Evolutionary conservation across 805 yeast genomes (phyloP), one percentile per base, ranked within the genome.

Genomic region (Kluyveromyces nonfermentans): DNA sequence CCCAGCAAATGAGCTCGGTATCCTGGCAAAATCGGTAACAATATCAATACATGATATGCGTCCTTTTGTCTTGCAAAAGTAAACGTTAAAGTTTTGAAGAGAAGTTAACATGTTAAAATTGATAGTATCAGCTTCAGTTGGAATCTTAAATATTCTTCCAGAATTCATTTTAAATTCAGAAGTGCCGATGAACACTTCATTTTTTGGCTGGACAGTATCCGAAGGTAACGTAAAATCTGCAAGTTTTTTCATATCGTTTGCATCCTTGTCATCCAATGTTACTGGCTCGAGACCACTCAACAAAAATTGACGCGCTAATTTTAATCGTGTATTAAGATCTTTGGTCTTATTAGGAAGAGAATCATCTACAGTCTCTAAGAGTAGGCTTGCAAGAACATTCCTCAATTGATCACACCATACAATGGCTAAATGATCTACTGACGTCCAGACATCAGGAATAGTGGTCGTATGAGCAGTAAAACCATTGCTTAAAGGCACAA

Each of bases 321-420:
- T 44, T 84, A 89, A 80, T 56, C 96, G 69, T 31, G 70, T 63
- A 0, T 55, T 54, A 20, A 85, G 63, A 0, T 77, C 59, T 41
- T 68, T 66, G 0, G 93, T 84, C 51, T 74, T 76, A 8, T 54
- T 41, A 0, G 78, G 67, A 0, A 69, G 58, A 0, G 57, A 49
- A 19, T 60, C 63, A 53, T 86, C 84, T 1, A 77, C 73, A 10
- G 83, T 68, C 25, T 76, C 82, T 38, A 84, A 63, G 32, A 93
- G 56, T 0, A 80, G 67, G 40, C 65, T 65, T 7, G 85, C 81
- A 1, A 90, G 50, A 14, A 72, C 75, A 42, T 74, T 69, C 42
- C 97, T 72, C 33, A 89, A 65, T 60, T 90, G 97, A 48, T 80
- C 85, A 63, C 98, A 90, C 98, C 98, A 90, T 1, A 90, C 95